These are phyloP conservation scores for Tetrapisispora iriomotensis DNA, from an alignment of 805 yeast genomes.

Conservation along the genomic window DNA sequence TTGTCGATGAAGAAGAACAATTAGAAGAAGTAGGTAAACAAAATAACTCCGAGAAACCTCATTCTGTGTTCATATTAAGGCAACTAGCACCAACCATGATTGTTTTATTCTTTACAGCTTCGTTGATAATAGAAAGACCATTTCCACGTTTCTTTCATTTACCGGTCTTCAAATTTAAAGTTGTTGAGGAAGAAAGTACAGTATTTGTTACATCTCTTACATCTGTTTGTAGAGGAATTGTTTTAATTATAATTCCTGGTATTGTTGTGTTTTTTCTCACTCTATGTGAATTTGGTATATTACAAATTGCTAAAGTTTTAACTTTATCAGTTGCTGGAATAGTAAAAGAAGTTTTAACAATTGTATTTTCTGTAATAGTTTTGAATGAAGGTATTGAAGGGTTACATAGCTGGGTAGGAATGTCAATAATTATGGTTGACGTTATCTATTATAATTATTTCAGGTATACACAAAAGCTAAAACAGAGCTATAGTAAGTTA, in stretches of 20 bases:
- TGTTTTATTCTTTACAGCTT: conserved; percentile 47
- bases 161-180: conserved; percentile 10
- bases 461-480: conserved; percentile 30
- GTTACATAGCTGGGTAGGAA: conserved; percentile 59
- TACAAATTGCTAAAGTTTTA: conserved; percentile 72
- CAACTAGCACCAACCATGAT: conserved; percentile 83
- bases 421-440: conserved; percentile 63
- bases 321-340: conserved; percentile 88
- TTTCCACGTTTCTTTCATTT: conserved; percentile 18
- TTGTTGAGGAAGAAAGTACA: conserved; percentile 5
- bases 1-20: not conserved
- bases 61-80: conserved; percentile 77
- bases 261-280: conserved; percentile 84
- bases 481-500: not conserved
- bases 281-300: conserved; percentile 70
- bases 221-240: conserved; percentile 42
- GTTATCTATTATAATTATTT: conserved; percentile 76
- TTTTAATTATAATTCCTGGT: conserved; percentile 70
- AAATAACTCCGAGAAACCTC: conserved; percentile 16
- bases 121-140: conserved; percentile 59
- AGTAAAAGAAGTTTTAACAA: conserved; percentile 83
- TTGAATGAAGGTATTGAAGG: conserved; percentile 63
- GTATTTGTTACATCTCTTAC: conserved; percentile 3
- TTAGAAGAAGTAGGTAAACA: not conserved
- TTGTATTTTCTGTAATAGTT: conserved; percentile 52